phyloP scores from a whole-genome alignment of 2,329 filamentous ascomycete genomes.

The Ilyonectria robusta region DNA sequence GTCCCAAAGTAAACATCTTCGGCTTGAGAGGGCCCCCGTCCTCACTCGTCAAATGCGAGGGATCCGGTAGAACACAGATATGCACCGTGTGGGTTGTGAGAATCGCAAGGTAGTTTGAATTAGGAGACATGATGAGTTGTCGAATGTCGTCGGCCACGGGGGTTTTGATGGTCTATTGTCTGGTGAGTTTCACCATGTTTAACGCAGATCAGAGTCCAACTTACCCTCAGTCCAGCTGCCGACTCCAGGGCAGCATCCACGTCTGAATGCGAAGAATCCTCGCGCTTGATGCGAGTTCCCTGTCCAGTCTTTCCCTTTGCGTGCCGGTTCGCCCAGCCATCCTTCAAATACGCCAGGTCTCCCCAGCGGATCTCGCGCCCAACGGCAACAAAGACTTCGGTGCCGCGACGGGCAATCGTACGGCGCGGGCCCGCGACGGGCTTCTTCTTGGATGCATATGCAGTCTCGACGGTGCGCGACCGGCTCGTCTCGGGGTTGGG shows the following conservation, averaged over 20 bases:
- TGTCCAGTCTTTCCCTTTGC: conserved; percentile 50
- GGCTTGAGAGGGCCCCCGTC: conserved; percentile 80
- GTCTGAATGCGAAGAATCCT: conserved; percentile 59
- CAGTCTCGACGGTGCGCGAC: conserved; percentile 56
- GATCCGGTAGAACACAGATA: conserved; percentile 86
- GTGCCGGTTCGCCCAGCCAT: conserved; percentile 57
- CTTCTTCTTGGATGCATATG: conserved; percentile 61
- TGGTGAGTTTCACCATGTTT: conserved; percentile 5
- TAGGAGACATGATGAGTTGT: conserved; percentile 88
- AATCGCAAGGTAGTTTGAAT: conserved; percentile 85
- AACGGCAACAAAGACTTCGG: conserved; percentile 89
- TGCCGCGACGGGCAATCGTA: conserved; percentile 85
- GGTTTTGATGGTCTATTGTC: conserved; percentile 77
- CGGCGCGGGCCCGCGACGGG: conserved; percentile 65
- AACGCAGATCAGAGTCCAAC: conserved; percentile 30
- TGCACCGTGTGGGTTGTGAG: conserved; percentile 90
- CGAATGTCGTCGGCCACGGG: conserved; percentile 86
- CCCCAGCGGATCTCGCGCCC: conserved; percentile 95
- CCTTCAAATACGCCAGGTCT: conserved; percentile 85
- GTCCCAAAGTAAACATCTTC: conserved; percentile 92
- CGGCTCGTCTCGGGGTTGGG: conserved; percentile 57
- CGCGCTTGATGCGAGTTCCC: conserved; percentile 62
- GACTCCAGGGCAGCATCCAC: conserved; percentile 47
- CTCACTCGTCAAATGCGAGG: conserved; percentile 79
- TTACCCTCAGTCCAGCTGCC: conserved; percentile 52